Evolutionary conservation across 1,139 yeast genomes (phyloP), one percentile per base, ranked within the genome.

Genomic region (Yamadazyma mexicana): DNA sequence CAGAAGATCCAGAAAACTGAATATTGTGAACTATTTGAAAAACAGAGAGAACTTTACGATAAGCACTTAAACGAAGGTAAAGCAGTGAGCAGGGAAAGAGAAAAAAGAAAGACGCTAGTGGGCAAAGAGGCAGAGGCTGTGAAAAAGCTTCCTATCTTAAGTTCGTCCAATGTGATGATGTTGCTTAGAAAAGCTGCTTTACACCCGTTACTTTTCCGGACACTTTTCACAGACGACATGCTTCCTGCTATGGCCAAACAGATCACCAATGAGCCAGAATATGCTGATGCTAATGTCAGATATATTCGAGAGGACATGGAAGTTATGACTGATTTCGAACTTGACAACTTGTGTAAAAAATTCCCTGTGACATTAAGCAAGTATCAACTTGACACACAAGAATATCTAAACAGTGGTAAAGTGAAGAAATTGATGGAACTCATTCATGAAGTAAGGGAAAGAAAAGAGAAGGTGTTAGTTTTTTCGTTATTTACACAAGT

Each of bases 401-500:
- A 69, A 33, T 89, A 82, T 72, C 66, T 81, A 64, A 73, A 82
- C 26, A 81, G 95, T 50, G 98, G 98, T 8, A 94, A 92, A 58
- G 75, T 89, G 5, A 53, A 62, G 15, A 70, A 73, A 47, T 63
- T 92, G 48, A 63, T 73, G 29, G 70, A 77, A 46, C 52, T 89
- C n/a, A 57, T 94, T n/a, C 70, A 78, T 2, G 61, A 66, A 5
- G 78, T 85, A 48, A 73, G 86, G 31, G 60, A 54, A 5, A 67
- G 63, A n/a, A 92, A 87, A 46, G 96, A 91, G 51, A 83, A 94
- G 47, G 78, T 91, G 1, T 67, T 92, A 46, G 72, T 94, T 6
- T 92, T 92, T 56, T 91, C 98, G 2, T 80, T 92, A 46, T 92
- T 92, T 61, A 94, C 98, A 0, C 96, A 89, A 62, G 82, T 89